Conservation (phyloP, 2,329 filamentous ascomycete genomes). For the Venturia aucupariae region DNA sequence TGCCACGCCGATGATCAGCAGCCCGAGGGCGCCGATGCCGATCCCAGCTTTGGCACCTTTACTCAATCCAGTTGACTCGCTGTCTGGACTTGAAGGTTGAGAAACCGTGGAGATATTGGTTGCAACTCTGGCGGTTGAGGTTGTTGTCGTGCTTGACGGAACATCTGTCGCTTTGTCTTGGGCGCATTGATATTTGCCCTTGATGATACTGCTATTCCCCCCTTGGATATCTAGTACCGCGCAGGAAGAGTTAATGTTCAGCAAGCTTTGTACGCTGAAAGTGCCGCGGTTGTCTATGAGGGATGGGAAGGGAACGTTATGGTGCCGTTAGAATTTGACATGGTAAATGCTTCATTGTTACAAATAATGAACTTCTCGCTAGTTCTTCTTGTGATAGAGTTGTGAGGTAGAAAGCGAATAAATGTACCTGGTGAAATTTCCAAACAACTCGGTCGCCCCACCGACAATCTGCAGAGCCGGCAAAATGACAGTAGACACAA, state of each 20-base stretch:
- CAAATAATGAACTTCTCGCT: not conserved
- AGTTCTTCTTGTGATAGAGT: not conserved
- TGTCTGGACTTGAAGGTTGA: not conserved
- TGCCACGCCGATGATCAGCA: not conserved
- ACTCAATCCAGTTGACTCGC: not conserved
- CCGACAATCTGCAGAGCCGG: slow-evolving; percentile 56
- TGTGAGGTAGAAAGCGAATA: not conserved
- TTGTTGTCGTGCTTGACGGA: slow-evolving; percentile 14
- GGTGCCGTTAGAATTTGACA: not conserved
- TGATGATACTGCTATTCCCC: slow-evolving; percentile 32
- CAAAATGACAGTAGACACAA: slow-evolving; percentile 58
- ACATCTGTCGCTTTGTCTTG: slow-evolving; percentile 29
- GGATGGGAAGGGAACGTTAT: slow-evolving; percentile 60
- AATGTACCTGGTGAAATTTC: slow-evolving; percentile 73
- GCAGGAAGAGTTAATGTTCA: slow-evolving; percentile 33
- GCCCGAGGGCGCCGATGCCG: not conserved
- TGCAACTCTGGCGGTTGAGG: not conserved
- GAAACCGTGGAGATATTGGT: not conserved
- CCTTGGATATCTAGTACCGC: slow-evolving; percentile 31
- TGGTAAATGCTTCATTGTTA: slow-evolving; percentile 19
- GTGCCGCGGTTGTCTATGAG: slow-evolving; percentile 38
- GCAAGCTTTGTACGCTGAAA: slow-evolving; percentile 41
- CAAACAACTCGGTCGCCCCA: slow-evolving; percentile 77
- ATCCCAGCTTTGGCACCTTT: not conserved
- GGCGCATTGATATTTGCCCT: slow-evolving; percentile 35